phyloP scores from a whole-genome alignment of 306 rosid genomes.

The Dryas alaskensis region DNA sequence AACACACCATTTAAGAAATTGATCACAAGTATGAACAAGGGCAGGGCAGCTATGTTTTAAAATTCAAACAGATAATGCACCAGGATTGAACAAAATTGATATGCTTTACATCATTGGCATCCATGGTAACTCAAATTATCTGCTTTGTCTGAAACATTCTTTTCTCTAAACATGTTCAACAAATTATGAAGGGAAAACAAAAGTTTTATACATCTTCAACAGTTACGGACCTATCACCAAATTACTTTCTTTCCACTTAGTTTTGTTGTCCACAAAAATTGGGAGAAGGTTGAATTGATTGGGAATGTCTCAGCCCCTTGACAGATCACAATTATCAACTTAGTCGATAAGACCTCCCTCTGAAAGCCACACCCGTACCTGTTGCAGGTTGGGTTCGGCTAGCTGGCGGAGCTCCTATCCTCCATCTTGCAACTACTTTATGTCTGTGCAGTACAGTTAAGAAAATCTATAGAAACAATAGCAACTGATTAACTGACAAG shows the following conservation, averaged over 20 bases:
- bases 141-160: not conserved
- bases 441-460: conserved; percentile 59
- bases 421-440: conserved; percentile 70
- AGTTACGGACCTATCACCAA: conserved; percentile 11
- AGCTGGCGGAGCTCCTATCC: conserved; percentile 63
- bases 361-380: conserved; percentile 58
- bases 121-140: not conserved
- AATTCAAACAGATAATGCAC: not conserved
- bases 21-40: not conserved
- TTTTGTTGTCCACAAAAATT: conserved; percentile 24
- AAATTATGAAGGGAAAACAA: not conserved
- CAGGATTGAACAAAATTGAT: not conserved
- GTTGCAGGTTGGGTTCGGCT: conserved; percentile 44
- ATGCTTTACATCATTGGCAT: not conserved
- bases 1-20: not conserved
- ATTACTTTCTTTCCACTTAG: conserved; percentile 21
- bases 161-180: conserved; percentile 7
- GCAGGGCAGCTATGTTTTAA: not conserved
- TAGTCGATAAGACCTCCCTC: conserved; percentile 83
- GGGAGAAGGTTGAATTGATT: not conserved
- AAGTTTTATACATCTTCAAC: conserved; percentile 10
- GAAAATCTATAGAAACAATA: conserved; percentile 9
- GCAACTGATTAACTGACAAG: not conserved
- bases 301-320: conserved; percentile 11
- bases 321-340: conserved; percentile 31